These are phyloP conservation scores for Cubamyces sp. DNA, from an alignment of 768 basidiomycete species.

Conservation along the genomic window DNA sequence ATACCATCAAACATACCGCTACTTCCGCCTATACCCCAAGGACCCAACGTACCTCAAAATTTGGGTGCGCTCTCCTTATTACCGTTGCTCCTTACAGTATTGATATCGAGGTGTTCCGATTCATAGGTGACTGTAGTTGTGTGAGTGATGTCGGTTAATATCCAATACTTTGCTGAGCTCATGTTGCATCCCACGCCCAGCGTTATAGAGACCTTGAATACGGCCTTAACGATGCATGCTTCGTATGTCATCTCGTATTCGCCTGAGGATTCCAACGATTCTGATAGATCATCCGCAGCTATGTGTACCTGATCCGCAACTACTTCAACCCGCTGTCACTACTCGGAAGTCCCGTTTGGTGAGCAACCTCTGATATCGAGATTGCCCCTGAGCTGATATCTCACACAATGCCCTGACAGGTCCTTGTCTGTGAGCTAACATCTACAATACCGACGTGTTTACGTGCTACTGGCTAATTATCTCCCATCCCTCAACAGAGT, in stretches of 20 bases:
- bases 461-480: no score
- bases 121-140: neutral
- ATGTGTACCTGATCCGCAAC: slow-evolving; percentile 14
- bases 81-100: neutral
- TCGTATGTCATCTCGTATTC: neutral
- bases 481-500: no score
- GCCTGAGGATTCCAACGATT: neutral
- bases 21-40: slow-evolving; percentile 6
- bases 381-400: no score
- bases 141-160: neutral
- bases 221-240: slow-evolving; percentile 5
- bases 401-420: no score
- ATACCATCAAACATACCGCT: slow-evolving; percentile 9
- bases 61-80: neutral
- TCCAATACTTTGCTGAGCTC: neutral
- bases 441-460: no score
- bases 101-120: neutral
- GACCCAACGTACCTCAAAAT: slow-evolving; percentile 5
- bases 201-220: slow-evolving; percentile 4
- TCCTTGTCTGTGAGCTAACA: no score
- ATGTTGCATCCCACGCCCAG: neutral
- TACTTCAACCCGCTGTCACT: neutral
- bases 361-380: no score
- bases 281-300: neutral
- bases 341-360: no score